Evolutionary conservation across 352 stramenopile species (phyloP).

Genomic region (Phytophthora vignae): DNA sequence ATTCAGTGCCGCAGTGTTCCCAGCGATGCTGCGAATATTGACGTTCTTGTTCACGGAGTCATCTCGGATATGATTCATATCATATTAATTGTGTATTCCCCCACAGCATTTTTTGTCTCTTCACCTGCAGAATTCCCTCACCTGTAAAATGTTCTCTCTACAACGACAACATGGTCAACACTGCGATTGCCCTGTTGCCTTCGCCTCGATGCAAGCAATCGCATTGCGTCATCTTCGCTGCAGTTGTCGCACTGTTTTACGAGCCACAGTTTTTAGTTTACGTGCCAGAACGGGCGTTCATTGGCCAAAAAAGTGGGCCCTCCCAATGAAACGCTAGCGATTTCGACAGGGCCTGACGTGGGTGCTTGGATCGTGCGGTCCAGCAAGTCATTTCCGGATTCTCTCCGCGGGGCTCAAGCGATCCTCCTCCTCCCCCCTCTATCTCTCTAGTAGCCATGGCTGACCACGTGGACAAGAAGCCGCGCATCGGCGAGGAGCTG

Average conservation of each 20-base stretch:
- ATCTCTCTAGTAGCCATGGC: too few species aligned
- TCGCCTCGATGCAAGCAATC: not conserved
- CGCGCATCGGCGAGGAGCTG: constrained; percentile 81
- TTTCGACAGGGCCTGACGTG: constrained; percentile 22
- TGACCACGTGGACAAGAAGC: constrained; percentile 86
- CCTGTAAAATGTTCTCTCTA: too few species aligned
- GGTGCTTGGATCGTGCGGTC: constrained; percentile 32
- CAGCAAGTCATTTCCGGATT: constrained; percentile 55
- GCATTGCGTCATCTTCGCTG: constrained; percentile 30
- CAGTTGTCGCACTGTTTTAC: constrained; percentile 13
- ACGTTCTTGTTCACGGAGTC: too few species aligned
- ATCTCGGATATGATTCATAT: too few species aligned
- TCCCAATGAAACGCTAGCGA: constrained; percentile 20
- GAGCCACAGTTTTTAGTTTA: constrained; percentile 4
- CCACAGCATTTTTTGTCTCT: too few species aligned
- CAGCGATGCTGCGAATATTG: too few species aligned
- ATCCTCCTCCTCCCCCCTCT: constrained; percentile 8
- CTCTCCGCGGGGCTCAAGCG: constrained; percentile 45
- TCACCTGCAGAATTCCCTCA: too few species aligned
- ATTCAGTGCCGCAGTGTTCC: too few species aligned
- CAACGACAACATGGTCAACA: constrained; percentile 15
- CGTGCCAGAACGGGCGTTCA: constrained; percentile 2
- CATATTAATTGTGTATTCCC: too few species aligned
- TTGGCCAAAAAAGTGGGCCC: constrained; percentile 22
- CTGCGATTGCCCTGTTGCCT: not conserved